Conservation (phyloP, 1,139 yeast species). For the Zygoascus sp. region DNA sequence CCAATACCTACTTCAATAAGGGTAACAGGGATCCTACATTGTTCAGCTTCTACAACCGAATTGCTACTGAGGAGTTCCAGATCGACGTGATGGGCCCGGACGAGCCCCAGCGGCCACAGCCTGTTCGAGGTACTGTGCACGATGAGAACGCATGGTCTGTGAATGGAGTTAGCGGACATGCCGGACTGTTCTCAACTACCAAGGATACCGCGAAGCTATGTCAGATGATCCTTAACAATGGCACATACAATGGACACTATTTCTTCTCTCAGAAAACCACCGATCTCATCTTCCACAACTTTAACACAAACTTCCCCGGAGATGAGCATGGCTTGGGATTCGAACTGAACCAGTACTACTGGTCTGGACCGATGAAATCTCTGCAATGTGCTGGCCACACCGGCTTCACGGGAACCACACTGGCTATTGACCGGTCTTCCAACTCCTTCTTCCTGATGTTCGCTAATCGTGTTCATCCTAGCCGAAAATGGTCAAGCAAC, state of each 20-base stretch:
- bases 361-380: conserved; percentile 18
- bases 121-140: conserved; percentile 22
- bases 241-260: conserved; percentile 14
- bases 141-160: conserved; percentile 21
- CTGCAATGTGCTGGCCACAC: conserved; percentile 19
- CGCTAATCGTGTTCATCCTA: conserved; percentile 21
- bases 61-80: conserved; percentile 19
- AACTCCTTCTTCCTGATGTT: conserved; percentile 18
- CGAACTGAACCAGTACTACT: conserved; percentile 20
- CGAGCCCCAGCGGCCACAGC: conserved; percentile 19
- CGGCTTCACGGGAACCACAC: conserved; percentile 23
- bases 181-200: conserved; percentile 22
- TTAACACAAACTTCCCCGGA: conserved; percentile 17
- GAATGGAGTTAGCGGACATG: conserved; percentile 21
- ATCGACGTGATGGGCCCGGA: conserved; percentile 4
- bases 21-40: neutral
- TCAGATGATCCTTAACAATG: conserved; percentile 20
- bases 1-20: conserved; percentile 16
- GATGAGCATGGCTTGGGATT: conserved; percentile 21
- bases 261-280: conserved; percentile 14
- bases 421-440: conserved; percentile 18
- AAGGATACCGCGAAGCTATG: conserved; percentile 18
- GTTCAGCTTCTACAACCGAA: conserved; percentile 7
- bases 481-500: conserved; percentile 15
- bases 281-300: conserved; percentile 17